phyloP scores from a whole-genome alignment of 148 eudicot species.

The Pouteria glomerata region DNA sequence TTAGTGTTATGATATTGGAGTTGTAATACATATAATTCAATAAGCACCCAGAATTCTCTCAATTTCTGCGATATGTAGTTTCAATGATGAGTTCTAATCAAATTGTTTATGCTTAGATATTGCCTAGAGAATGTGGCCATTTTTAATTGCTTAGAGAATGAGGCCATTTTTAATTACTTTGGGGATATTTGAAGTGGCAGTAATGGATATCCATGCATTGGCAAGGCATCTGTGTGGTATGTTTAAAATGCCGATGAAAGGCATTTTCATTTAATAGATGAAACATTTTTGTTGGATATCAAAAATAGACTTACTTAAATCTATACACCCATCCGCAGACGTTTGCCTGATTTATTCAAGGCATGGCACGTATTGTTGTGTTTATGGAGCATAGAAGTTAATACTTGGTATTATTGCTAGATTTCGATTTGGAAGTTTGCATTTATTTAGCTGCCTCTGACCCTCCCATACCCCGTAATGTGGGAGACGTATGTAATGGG shows the following conservation, averaged over 20 bases:
- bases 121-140: not conserved
- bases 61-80: not conserved
- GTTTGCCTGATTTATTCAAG: not conserved
- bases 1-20: slow-evolving; percentile 1
- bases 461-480: too few species aligned
- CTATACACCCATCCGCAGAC: not conserved
- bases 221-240: not conserved
- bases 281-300: slow-evolving; percentile 1
- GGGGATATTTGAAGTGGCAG: slow-evolving; percentile 10
- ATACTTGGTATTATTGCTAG: not conserved
- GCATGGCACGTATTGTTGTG: not conserved
- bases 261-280: not conserved
- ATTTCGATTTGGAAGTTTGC: not conserved
- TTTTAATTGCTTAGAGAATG: not conserved
- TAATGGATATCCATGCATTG: not conserved
- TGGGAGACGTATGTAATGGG: too few species aligned
- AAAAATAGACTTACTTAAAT: not conserved
- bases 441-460: too few species aligned
- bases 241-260: not conserved
- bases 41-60: not conserved
- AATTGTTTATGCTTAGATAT: not conserved
- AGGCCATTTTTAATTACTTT: too few species aligned
- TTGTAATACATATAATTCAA: not conserved
- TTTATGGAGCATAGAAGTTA: not conserved
- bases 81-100: not conserved